Percentiles rank a stretch among this genome's conserved stretches.
Evolutionary conservation across 1,284 basidiomycete species (phyloP).

Genomic region (Naganishia cerealis): DNA sequence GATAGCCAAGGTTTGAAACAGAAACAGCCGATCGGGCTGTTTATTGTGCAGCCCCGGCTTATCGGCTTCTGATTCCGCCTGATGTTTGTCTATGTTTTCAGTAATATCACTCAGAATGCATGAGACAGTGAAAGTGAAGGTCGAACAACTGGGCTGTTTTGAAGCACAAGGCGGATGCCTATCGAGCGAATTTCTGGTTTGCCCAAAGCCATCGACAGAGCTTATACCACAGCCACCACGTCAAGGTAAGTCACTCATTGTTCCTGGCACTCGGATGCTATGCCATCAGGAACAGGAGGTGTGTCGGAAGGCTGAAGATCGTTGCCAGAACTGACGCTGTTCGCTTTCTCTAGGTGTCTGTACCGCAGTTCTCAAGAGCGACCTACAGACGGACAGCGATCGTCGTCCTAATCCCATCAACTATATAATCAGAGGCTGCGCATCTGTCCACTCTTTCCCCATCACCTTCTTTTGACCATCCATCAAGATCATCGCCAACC

Average conservation of each 20-base stretch:
- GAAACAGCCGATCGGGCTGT: background rate
- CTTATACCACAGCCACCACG: slow-evolving; percentile 18
- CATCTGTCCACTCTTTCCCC: background rate
- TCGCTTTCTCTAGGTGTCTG: background rate
- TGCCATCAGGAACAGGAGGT: background rate
- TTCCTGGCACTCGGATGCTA: slow-evolving; percentile 11
- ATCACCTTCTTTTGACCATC: background rate
- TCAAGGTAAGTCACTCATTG: slow-evolving; percentile 18
- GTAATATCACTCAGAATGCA: slow-evolving; percentile 11
- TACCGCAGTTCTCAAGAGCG: background rate
- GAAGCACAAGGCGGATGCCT: background rate
- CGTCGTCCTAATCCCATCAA: background rate
- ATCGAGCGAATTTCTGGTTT: background rate
- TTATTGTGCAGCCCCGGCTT: too few relatives aligned
- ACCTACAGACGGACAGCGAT: background rate
- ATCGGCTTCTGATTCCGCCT: background rate
- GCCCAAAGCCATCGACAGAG: slow-evolving; percentile 8
- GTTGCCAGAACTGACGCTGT: background rate
- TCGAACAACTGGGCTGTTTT: background rate
- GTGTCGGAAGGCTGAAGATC: slow-evolving; percentile 7
- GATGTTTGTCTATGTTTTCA: slow-evolving; percentile 4
- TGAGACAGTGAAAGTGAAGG: slow-evolving; percentile 9
- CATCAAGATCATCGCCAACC: slow-evolving; percentile 12
- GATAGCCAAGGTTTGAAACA: background rate
- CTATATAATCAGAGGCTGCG: slow-evolving; percentile 21